Conservation (phyloP, 2,329 filamentous ascomycete species). For the Triangularia verruculosa region DNA sequence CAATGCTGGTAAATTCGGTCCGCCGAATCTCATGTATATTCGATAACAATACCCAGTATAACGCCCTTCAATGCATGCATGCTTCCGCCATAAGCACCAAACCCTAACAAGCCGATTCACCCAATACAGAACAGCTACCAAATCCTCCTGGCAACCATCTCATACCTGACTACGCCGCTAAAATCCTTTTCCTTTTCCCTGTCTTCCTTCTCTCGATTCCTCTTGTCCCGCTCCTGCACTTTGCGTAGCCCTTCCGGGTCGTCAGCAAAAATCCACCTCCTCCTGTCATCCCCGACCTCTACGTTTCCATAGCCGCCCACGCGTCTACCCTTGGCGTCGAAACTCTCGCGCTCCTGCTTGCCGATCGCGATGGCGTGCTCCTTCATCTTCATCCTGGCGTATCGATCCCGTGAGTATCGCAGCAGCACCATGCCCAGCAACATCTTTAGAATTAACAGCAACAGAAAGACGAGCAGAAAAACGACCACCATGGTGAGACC, state of each 20-base stretch:
- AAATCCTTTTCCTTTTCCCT: constrained; percentile 58
- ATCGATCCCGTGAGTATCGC: constrained; percentile 73
- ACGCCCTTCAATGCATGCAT: not conserved
- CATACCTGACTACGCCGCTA: constrained; percentile 73
- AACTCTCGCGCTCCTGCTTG: constrained; percentile 50
- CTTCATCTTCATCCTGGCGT: constrained; percentile 72
- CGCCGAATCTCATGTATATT: too few relatives aligned
- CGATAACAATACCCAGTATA: not conserved
- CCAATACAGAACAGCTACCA: constrained; percentile 65
- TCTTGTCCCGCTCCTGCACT: constrained; percentile 61
- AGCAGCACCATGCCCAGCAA: constrained; percentile 85
- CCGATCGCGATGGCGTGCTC: constrained; percentile 53
- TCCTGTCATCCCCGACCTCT: constrained; percentile 84
- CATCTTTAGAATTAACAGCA: constrained; percentile 80
- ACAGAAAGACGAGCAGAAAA: constrained; percentile 79
- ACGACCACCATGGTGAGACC: constrained; percentile 79
- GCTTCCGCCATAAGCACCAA: not conserved
- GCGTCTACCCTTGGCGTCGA: constrained; percentile 69
- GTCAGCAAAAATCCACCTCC: constrained; percentile 82
- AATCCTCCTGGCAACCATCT: constrained; percentile 95
- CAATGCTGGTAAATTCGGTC: too few relatives aligned
- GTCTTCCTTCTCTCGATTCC: constrained; percentile 57
- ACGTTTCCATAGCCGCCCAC: constrained; percentile 81
- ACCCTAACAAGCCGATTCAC: not conserved
- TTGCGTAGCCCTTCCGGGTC: constrained; percentile 67